Percentiles rank a stretch among this genome's conserved stretches.
phyloP scores from a whole-genome alignment of 23 red algal species.

The Gracilariopsis chorda region DNA sequence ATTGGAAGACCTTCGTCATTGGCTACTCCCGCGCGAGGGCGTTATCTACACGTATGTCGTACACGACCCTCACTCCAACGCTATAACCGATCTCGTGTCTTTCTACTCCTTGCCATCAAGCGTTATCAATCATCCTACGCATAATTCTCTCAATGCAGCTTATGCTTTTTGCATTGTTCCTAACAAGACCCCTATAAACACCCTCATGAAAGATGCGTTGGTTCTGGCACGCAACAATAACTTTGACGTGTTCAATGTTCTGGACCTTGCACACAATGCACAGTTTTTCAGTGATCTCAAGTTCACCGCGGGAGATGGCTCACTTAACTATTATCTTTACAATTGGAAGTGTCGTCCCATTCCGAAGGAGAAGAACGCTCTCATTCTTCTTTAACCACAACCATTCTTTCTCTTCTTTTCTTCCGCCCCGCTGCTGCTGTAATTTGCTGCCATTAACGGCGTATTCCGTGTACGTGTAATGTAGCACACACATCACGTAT shows the following conservation, averaged over 20 bases:
- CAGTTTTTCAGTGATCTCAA: constrained; percentile 80
- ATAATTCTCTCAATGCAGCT: constrained; percentile 84
- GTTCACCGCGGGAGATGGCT: constrained; percentile 88
- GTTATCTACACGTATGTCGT: constrained; percentile 93
- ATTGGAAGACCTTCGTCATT: constrained; percentile 80
- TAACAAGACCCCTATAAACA: constrained; percentile 12
- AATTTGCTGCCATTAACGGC: too few species aligned
- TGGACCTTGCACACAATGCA: constrained; percentile 80
- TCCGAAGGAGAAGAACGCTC: constrained; percentile 49
- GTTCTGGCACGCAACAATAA: constrained; percentile 71
- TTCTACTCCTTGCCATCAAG: constrained; percentile 95
- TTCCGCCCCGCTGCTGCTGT: too few species aligned
- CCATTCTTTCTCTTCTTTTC: too few species aligned
- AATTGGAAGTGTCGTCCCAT: constrained; percentile 91
- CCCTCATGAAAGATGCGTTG: constrained; percentile 81
- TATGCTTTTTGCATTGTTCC: constrained; percentile 88
- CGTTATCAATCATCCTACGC: constrained; percentile 73
- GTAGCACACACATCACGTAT: too few species aligned
- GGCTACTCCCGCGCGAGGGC: constrained; percentile 78
- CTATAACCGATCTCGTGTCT: constrained; percentile 79
- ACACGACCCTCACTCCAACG: constrained; percentile 14
- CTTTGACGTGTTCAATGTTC: constrained; percentile 98
- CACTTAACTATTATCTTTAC: constrained; percentile 95
- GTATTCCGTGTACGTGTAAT: too few species aligned
- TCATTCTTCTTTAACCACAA: constrained; percentile 74